phyloP scores from a whole-genome alignment of 2,329 filamentous ascomycete genomes.

The Venturia nashicola region DNA sequence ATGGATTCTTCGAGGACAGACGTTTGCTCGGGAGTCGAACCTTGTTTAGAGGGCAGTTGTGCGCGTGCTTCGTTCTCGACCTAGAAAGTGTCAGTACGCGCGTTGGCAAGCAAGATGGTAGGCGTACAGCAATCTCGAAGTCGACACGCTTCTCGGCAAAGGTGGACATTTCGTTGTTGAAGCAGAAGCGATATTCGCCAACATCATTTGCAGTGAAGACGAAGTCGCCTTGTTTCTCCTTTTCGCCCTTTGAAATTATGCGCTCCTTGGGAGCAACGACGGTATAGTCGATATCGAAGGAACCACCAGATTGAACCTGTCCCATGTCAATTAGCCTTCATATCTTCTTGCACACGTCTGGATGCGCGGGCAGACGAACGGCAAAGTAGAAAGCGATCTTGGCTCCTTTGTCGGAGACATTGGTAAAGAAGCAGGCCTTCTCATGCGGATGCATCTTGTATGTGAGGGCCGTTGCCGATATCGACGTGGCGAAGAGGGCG shows the following conservation, averaged over 20 bases:
- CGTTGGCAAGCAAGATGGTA: background rate
- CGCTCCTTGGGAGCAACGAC: slow-evolving; percentile 74
- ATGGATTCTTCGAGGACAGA: slow-evolving; percentile 83
- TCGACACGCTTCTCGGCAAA: slow-evolving; percentile 97
- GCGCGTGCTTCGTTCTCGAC: slow-evolving; percentile 78
- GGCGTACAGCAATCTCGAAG: slow-evolving; percentile 82
- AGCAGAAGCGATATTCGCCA: slow-evolving; percentile 95
- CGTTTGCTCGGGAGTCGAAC: slow-evolving; percentile 79
- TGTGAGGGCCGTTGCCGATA: slow-evolving; percentile 80
- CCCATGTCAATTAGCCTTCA: background rate
- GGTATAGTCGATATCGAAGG: slow-evolving; percentile 91
- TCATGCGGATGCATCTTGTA: slow-evolving; percentile 87
- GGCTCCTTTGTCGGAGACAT: slow-evolving; percentile 62
- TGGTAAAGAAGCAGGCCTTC: slow-evolving; percentile 88
- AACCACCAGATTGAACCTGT: slow-evolving; percentile 94
- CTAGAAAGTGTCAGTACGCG: slow-evolving; percentile 31
- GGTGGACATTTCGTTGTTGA: slow-evolving; percentile 96
- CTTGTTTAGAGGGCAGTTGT: slow-evolving; percentile 76
- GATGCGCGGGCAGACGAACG: slow-evolving; percentile 41
- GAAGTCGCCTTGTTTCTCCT: slow-evolving; percentile 92
- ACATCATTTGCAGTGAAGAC: slow-evolving; percentile 84
- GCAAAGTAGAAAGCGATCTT: slow-evolving; percentile 99
- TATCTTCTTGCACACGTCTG: background rate
- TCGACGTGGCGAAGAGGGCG: slow-evolving; percentile 57
- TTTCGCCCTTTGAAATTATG: slow-evolving; percentile 71